Evolutionary conservation across 2,329 filamentous ascomycete species (phyloP).

Genomic region (Chrysoporthe puriensis): DNA sequence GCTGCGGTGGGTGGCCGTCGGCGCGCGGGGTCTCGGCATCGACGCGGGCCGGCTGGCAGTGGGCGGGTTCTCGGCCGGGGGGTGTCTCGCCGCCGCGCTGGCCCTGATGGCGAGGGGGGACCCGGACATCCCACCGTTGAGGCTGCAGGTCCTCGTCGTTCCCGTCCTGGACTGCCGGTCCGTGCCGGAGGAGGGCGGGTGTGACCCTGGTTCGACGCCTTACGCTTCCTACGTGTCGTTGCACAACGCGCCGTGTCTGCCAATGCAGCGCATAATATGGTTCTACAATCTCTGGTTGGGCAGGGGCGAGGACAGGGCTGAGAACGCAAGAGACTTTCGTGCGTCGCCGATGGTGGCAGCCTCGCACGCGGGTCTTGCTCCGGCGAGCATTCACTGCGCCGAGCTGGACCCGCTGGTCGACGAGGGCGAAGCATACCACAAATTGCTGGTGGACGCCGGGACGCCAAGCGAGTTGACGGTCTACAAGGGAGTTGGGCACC

Average conservation of each 20-base stretch:
- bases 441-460: conserved; percentile 36
- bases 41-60: conserved; percentile 22
- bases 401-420: conserved; percentile 41
- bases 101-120: conserved; percentile 22
- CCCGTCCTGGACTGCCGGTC: conserved; percentile 41
- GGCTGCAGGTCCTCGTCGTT: conserved; percentile 40
- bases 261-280: conserved; percentile 40
- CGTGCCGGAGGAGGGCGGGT: conserved; percentile 38
- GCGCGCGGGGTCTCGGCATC: conserved; percentile 30
- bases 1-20: conserved; percentile 37
- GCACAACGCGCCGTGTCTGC: conserved; percentile 41
- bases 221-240: conserved; percentile 39
- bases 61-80: conserved; percentile 24
- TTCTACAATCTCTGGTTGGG: conserved; percentile 44
- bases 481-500: conserved; percentile 42
- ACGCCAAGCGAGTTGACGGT: conserved; percentile 39
- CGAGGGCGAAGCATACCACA: conserved; percentile 40
- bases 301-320: conserved; percentile 35
- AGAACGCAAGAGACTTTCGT: conserved; percentile 36
- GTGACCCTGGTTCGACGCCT: conserved; percentile 33
- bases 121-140: conserved; percentile 34
- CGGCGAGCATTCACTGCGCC: conserved; percentile 39
- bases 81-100: conserved; percentile 22
- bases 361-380: conserved; percentile 40
- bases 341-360: conserved; percentile 41